A percentile compares a stretch with the other conserved stretches of the same genome.
These are phyloP conservation scores for thale cress (Arabidopsis thaliana) DNA, from an alignment of 345 rosid genomes.

Conservation along the genomic window TAIR10.1 NC_003071.7:18343501-18344000, in stretches of 20 bases:
- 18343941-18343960: neutral
- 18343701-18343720: conserved; percentile 38
- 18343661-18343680: conserved; percentile 46
- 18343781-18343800: neutral
- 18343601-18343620: conserved; percentile 55
- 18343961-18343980: neutral
- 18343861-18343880: neutral
- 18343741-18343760: conserved; percentile 34
- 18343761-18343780: neutral
- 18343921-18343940: neutral
- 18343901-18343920: neutral
- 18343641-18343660: conserved; percentile 51
- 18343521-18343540: neutral
- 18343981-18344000: neutral
- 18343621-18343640: conserved; percentile 48
- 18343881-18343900: neutral
- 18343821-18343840: conserved; percentile 28
- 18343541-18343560: conserved; percentile 3
- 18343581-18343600: conserved; percentile 55
- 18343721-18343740: conserved; percentile 30
- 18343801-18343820: conserved; percentile 4
- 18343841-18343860: neutral
- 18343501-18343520: neutral
- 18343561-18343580: conserved; percentile 52
- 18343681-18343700: conserved; percentile 46